Conservation (phyloP, 805 yeast genomes). For the Pichia thaimueangensis region DNA sequence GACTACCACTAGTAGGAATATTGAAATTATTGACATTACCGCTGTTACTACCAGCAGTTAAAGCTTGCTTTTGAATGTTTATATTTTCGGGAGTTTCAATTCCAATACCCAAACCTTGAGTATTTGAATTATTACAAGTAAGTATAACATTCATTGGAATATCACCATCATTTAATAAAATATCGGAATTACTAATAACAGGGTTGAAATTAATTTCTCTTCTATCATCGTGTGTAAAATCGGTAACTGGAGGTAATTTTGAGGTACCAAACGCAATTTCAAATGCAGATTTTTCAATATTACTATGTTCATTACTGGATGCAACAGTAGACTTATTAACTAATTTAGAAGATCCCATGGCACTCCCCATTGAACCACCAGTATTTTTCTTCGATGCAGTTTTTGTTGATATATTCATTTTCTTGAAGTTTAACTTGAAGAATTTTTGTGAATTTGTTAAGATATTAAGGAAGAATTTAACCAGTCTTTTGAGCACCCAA, state of each 20-base stretch:
- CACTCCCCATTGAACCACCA: neutral
- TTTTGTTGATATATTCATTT: constrained; percentile 13
- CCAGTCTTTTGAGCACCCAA: constrained; percentile 39
- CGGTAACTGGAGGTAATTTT: constrained; percentile 32
- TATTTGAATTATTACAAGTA: neutral
- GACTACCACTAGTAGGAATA: neutral
- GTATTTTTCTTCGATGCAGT: neutral
- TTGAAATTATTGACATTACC: neutral
- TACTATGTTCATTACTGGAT: constrained; percentile 18
- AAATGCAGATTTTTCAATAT: constrained; percentile 22
- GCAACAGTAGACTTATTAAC: constrained; percentile 8
- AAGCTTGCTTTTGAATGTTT: neutral
- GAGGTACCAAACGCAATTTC: constrained; percentile 34
- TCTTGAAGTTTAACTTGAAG: constrained; percentile 28
- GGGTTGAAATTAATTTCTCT: constrained; percentile 10
- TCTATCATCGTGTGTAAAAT: constrained; percentile 17
- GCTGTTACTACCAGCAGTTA: neutral
- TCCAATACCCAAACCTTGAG: neutral
- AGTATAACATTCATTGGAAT: neutral
- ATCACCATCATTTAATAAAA: neutral
- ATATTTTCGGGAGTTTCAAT: neutral
- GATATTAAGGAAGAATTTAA: constrained; percentile 33
- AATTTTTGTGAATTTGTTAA: constrained; percentile 30
- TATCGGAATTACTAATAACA: constrained; percentile 5
- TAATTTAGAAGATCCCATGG: constrained; percentile 4